Conservation (phyloP, 179 eudicot species). For the Beta corolliflora region DNA sequence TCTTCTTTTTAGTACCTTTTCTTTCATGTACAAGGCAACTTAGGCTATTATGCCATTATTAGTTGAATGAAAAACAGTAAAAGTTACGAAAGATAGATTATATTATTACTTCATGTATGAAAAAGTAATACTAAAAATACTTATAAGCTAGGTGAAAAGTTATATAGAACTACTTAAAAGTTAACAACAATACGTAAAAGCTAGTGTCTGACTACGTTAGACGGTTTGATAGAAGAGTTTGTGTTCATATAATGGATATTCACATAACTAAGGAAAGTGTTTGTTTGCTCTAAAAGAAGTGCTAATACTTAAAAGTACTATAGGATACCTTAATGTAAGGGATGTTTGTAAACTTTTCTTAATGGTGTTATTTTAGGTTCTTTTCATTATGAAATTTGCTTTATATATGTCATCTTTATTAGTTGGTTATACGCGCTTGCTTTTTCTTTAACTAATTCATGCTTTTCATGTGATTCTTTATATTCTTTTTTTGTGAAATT, state of each 20-base stretch:
- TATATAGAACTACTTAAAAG: too few species aligned
- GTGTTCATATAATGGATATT: conserved; percentile 25
- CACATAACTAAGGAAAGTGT: conserved; percentile 24
- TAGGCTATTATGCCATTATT: too few species aligned
- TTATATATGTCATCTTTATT: conserved; percentile 18
- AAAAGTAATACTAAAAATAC: too few species aligned
- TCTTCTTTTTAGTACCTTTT: not conserved
- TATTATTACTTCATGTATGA: too few species aligned
- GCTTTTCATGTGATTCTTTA: conserved; percentile 17
- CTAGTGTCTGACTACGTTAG: too few species aligned
- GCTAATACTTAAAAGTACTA: too few species aligned
- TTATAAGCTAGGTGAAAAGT: too few species aligned
- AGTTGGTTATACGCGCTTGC: conserved; percentile 12
- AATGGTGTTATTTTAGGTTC: not conserved
- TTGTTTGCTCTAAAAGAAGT: conserved; percentile 15
- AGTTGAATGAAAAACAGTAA: too few species aligned
- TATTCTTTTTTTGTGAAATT: not conserved
- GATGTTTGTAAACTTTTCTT: conserved; percentile 13
- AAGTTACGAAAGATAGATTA: too few species aligned
- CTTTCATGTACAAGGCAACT: not conserved
- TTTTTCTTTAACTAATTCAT: conserved; percentile 37
- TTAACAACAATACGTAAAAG: too few species aligned
- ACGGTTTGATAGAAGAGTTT: too few species aligned
- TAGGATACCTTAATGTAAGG: conserved; percentile 29
- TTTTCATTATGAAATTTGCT: conserved; percentile 20